phyloP scores from a whole-genome alignment of 169 alveolate genomes.

The Plasmodium malariae region DNA sequence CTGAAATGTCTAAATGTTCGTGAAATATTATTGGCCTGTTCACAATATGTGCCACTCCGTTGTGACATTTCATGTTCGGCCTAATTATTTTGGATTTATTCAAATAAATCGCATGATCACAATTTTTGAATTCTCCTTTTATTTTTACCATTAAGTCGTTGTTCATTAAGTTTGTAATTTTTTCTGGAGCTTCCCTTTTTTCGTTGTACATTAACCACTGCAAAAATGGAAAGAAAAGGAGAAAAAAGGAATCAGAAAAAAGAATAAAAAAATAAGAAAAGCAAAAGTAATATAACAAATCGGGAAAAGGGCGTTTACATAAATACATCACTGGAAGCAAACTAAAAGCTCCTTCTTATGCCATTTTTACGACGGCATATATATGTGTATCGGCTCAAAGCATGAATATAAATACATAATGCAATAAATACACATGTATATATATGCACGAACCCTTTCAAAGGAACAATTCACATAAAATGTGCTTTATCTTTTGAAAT shows the following conservation, averaged over 20 bases:
- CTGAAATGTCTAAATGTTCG: neutral
- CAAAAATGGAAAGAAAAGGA: neutral
- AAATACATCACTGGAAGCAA: no score
- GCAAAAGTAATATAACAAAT: no score
- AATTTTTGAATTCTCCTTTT: constrained; percentile 78
- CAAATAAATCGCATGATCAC: constrained; percentile 78
- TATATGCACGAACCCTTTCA: neutral
- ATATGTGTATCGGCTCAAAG: no score
- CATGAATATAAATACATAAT: no score
- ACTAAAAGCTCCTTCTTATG: no score
- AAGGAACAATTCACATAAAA: neutral
- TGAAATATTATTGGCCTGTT: constrained; percentile 80
- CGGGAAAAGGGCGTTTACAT: no score
- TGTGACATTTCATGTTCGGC: constrained; percentile 86
- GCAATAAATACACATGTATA: neutral
- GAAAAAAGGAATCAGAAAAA: neutral
- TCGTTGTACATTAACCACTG: constrained; percentile 83
- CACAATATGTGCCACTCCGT: constrained; percentile 85
- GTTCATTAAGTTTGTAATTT: constrained; percentile 67
- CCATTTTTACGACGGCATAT: no score
- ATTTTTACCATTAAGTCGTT: constrained; percentile 77
- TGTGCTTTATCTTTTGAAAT: neutral
- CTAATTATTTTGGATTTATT: constrained; percentile 82
- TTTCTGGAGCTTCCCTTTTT: constrained; percentile 82
- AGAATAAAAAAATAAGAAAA: no score